phyloP scores from a whole-genome alignment of 768 basidiomycete genomes.

The Auriscalpium orientale region DNA sequence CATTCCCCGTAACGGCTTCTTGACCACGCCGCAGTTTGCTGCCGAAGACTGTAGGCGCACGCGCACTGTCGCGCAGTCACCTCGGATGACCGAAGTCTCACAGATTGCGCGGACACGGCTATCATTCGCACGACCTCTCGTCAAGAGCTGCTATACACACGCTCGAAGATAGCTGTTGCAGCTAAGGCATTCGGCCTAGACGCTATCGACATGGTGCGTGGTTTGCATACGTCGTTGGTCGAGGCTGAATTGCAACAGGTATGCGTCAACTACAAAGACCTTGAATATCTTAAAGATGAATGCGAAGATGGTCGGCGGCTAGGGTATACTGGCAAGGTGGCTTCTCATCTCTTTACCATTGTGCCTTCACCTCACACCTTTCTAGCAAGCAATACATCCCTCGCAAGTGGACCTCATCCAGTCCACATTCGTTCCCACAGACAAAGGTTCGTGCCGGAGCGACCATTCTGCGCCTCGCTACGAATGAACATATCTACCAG shows the following conservation, averaged over 20 bases:
- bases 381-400: constrained; percentile 92
- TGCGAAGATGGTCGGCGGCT: constrained; percentile 70
- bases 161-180: constrained; percentile 72
- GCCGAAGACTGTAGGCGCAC: constrained; percentile 81
- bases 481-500: constrained; percentile 28
- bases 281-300: constrained; percentile 59
- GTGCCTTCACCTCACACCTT: too few species aligned
- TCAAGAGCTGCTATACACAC: constrained; percentile 72
- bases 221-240: neutral
- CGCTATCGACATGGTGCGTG: constrained; percentile 81
- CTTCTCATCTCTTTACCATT: neutral
- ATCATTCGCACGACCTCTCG: constrained; percentile 71
- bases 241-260: constrained; percentile 39
- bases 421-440: constrained; percentile 67
- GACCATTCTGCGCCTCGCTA: neutral
- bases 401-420: constrained; percentile 74
- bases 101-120: constrained; percentile 86
- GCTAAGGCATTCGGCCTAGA: constrained; percentile 80
- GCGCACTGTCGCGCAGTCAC: neutral
- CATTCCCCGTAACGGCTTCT: neutral
- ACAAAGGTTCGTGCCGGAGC: constrained; percentile 41
- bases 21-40: constrained; percentile 58
- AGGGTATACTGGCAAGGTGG: constrained; percentile 89
- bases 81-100: neutral
- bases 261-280: constrained; percentile 81